phyloP scores from a whole-genome alignment of 1,139 yeast species.

The Suhomyces wounanorum region DNA sequence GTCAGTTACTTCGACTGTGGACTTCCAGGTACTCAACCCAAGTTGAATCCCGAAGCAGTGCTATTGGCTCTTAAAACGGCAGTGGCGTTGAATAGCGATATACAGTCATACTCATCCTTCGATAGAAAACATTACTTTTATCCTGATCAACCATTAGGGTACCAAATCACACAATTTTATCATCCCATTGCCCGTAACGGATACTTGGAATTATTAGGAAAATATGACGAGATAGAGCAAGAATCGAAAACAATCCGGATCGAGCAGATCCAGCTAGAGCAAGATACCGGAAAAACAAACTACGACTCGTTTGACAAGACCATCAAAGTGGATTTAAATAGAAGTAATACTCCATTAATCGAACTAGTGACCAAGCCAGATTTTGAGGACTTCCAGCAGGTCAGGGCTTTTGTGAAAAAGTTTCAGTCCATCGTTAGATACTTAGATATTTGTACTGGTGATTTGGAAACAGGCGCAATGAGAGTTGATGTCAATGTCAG shows the following conservation, averaged over 20 bases:
- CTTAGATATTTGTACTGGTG: constrained; percentile 80
- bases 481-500: constrained; percentile 93
- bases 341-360: constrained; percentile 83
- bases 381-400: constrained; percentile 65
- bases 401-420: constrained; percentile 77
- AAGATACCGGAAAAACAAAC: constrained; percentile 87
- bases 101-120: constrained; percentile 63
- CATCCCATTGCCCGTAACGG: constrained; percentile 81
- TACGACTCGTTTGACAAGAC: constrained; percentile 49
- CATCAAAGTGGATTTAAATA: constrained; percentile 71
- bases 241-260: constrained; percentile 49
- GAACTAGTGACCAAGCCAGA: constrained; percentile 94
- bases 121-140: constrained; percentile 96
- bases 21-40: constrained; percentile 93
- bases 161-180: constrained; percentile 90
- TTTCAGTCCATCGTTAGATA: constrained; percentile 72
- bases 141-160: constrained; percentile 95
- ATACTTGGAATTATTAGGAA: constrained; percentile 43
- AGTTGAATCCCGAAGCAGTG: constrained; percentile 73
- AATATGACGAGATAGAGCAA: constrained; percentile 55
- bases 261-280: constrained; percentile 84
- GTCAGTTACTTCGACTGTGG: constrained; percentile 84
- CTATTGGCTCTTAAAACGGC: constrained; percentile 73
- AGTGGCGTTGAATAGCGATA: constrained; percentile 61
- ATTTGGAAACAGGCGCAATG: constrained; percentile 91